Conservation (phyloP, 139 green algal genomes). For the Chlorella sp. region DNA sequence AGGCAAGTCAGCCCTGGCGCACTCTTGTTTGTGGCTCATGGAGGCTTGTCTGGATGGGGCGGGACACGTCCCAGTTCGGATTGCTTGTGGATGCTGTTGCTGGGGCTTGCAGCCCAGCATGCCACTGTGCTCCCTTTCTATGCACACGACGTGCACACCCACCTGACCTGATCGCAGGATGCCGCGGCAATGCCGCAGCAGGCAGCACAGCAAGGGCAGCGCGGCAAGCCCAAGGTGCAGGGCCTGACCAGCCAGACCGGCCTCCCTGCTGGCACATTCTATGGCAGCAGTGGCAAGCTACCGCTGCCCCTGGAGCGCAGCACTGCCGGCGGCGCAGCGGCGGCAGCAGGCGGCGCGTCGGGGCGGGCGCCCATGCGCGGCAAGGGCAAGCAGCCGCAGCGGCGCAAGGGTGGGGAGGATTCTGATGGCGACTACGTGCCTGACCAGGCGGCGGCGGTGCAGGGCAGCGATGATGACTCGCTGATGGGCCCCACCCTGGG, state of each 20-base stretch:
- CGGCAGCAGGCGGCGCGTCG: background rate
- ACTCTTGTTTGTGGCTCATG: too few species aligned
- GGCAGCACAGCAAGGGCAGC: background rate
- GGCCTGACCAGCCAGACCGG: background rate
- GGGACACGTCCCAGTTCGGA: background rate
- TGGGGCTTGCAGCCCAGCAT: too few species aligned
- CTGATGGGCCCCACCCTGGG: background rate
- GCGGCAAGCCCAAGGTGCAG: background rate
- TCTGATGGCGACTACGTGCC: too few species aligned
- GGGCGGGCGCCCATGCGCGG: background rate
- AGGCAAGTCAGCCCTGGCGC: too few species aligned
- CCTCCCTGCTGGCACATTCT: too few species aligned
- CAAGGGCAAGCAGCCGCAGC: constrained; percentile 16
- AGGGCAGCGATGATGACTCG: background rate
- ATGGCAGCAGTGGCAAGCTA: background rate
- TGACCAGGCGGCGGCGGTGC: background rate
- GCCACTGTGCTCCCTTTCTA: too few species aligned
- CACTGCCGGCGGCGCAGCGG: background rate
- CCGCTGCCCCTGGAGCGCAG: background rate
- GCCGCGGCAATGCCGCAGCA: background rate
- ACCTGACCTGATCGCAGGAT: background rate
- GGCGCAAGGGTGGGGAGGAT: background rate
- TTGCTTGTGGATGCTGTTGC: background rate
- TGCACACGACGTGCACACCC: too few species aligned
- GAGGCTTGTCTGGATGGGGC: background rate